These are phyloP conservation scores for Chaetoscypha palmicola DNA, from an alignment of 2,329 filamentous ascomycete species.

Conservation along the genomic window DNA sequence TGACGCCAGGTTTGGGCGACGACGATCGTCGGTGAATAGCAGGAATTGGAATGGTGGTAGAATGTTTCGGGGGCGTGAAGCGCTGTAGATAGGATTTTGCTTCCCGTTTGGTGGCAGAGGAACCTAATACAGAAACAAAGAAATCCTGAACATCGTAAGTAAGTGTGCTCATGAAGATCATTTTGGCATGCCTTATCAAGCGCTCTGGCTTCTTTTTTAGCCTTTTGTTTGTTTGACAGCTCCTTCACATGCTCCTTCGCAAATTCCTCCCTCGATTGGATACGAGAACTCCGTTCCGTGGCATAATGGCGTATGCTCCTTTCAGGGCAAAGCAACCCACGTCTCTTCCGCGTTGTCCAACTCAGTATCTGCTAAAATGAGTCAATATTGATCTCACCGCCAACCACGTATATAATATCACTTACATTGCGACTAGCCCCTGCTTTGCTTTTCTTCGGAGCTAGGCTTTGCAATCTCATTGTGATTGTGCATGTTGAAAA, in stretches of 20 bases:
- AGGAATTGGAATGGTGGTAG: conserved; percentile 5
- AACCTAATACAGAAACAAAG: conserved; percentile 77
- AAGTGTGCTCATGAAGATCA: background rate
- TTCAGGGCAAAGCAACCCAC: conserved; percentile 2
- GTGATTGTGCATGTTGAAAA: conserved; percentile 30
- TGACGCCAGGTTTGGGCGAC: conserved; percentile 42
- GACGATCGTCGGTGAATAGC: conserved; percentile 1
- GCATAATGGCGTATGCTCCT: conserved; percentile 12
- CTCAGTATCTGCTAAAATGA: conserved; percentile 23
- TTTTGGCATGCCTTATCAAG: conserved; percentile 39
- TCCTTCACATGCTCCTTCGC: conserved; percentile 26
- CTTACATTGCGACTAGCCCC: conserved; percentile 30
- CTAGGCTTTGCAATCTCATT: conserved; percentile 29
- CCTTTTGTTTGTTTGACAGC: conserved; percentile 30
- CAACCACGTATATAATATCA: conserved; percentile 5
- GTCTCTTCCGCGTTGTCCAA: conserved; percentile 20
- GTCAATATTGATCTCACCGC: background rate
- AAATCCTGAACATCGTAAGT: conserved; percentile 57
- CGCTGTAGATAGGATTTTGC: conserved; percentile 86
- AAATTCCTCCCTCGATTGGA: conserved; percentile 24
- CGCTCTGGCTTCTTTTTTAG: conserved; percentile 41
- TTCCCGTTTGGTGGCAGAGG: conserved; percentile 86
- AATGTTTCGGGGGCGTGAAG: conserved; percentile 48
- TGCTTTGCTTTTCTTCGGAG: conserved; percentile 29
- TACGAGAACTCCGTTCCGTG: conserved; percentile 11